Conservation (phyloP, 225 moss, liverwort and hornwort species). For the Pseudisothecium myosuroides region DNA sequence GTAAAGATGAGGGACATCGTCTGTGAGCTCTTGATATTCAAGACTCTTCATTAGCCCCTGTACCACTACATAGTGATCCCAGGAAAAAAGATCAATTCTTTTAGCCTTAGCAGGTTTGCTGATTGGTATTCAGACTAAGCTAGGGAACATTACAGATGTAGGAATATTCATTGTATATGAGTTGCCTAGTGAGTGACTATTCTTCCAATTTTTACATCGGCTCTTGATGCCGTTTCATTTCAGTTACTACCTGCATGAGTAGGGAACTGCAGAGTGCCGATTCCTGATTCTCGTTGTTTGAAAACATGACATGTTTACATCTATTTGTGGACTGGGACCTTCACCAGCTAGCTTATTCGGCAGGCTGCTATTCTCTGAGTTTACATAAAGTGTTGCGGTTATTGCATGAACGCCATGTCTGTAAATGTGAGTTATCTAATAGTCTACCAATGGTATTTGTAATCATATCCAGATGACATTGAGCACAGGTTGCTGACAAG, state of each 20-base stretch:
- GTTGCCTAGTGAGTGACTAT: neutral
- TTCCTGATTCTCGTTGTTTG: neutral
- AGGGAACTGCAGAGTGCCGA: neutral
- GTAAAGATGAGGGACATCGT: neutral
- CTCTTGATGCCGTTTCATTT: neutral
- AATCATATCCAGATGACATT: constrained; percentile 9
- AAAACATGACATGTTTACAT: neutral
- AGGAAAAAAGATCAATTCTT: neutral
- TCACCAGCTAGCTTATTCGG: neutral
- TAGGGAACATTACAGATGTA: neutral
- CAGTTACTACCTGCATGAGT: neutral
- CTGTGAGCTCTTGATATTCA: neutral
- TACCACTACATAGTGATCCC: neutral
- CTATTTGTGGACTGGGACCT: neutral
- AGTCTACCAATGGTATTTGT: constrained; percentile 14
- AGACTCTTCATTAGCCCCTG: neutral
- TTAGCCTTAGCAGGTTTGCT: neutral
- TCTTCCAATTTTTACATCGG: neutral
- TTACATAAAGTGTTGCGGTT: neutral
- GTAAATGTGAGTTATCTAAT: neutral
- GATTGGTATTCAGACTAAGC: neutral
- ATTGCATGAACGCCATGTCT: no score
- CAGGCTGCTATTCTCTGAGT: neutral
- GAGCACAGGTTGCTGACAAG: neutral
- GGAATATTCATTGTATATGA: neutral